Percentiles rank a stretch among this genome's conserved stretches.
These are phyloP conservation scores for Allodekkera sacchari DNA, from an alignment of 805 yeast species.

Conservation along the genomic window DNA sequence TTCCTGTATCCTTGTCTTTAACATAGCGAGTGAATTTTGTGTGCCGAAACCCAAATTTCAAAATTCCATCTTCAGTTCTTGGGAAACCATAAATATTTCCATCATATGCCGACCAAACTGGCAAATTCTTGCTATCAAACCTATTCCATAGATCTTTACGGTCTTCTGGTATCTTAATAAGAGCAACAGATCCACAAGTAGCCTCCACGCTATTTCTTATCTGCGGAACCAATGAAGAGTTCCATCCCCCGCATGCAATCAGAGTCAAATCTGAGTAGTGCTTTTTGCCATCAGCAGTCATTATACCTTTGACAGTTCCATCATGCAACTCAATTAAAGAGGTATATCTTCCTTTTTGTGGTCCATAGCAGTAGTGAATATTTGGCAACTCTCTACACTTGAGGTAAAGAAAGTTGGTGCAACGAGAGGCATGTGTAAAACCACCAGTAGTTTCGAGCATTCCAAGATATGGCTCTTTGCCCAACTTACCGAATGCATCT, in stretches of 20 bases:
- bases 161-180: constrained; percentile 16
- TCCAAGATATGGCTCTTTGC: too few relatives aligned
- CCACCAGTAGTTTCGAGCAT: constrained; percentile 25
- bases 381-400: too few relatives aligned
- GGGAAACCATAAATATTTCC: constrained; percentile 27
- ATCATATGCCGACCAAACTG: constrained; percentile 23
- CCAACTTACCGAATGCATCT: too few relatives aligned
- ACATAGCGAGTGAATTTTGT: constrained; percentile 23
- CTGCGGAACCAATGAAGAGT: constrained; percentile 21
- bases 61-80: constrained; percentile 16
- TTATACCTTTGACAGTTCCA: too few relatives aligned
- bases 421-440: too few relatives aligned
- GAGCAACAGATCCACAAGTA: constrained; percentile 23
- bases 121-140: constrained; percentile 15
- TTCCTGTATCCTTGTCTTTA: too few relatives aligned
- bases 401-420: too few relatives aligned
- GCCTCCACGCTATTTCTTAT: constrained; percentile 21
- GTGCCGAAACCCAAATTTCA: constrained; percentile 26
- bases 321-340: too few relatives aligned
- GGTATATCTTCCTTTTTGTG: too few relatives aligned
- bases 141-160: constrained; percentile 10
- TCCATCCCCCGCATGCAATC: constrained; percentile 24
- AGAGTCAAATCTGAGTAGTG: constrained; percentile 17
- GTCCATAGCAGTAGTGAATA: too few relatives aligned
- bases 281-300: constrained; percentile 16